A percentile compares a stretch with the other conserved stretches of the same genome.
These are phyloP conservation scores for Neurospora africana DNA, from an alignment of 495 filamentous ascomycete genomes.

Conservation along the genomic window DNA sequence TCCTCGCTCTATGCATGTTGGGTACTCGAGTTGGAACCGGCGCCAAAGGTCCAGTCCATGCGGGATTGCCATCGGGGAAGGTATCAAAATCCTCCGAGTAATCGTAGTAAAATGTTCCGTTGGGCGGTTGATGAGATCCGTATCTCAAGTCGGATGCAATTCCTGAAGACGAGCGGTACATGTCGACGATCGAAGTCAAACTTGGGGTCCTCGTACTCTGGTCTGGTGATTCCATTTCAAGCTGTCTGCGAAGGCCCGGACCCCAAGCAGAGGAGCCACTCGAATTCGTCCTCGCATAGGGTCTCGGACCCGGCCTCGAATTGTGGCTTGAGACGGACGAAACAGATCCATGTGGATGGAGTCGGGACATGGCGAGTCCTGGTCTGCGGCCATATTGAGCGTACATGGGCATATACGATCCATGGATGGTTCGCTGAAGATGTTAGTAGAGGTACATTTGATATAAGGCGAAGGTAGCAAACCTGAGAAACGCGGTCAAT, in stretches of 20 bases:
- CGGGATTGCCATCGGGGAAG: slow-evolving; percentile 2
- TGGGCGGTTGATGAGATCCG: neutral
- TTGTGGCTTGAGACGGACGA: slow-evolving; percentile 21
- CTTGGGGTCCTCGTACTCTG: slow-evolving; percentile 24
- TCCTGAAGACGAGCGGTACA: slow-evolving; percentile 24
- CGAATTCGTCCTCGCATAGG: slow-evolving; percentile 4
- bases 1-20: slow-evolving; percentile 16
- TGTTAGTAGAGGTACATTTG: neutral
- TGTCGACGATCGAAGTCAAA: slow-evolving; percentile 30
- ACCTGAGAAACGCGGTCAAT: slow-evolving; percentile 38
- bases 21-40: slow-evolving; percentile 25
- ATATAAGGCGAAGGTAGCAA: slow-evolving; percentile 4
- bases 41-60: slow-evolving; percentile 16
- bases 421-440: slow-evolving; percentile 30
- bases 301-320: slow-evolving; percentile 17
- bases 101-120: slow-evolving; percentile 34
- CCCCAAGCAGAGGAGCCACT: neutral
- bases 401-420: slow-evolving; percentile 31
- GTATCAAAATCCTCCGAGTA: slow-evolving; percentile 42
- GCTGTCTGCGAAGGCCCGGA: neutral
- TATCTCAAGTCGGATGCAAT: slow-evolving; percentile 1
- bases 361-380: slow-evolving; percentile 17
- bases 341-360: slow-evolving; percentile 27
- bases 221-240: slow-evolving; percentile 10
- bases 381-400: slow-evolving; percentile 26